Conservation (phyloP, 306 rosid species). For the Ormosia emarginata region DNA sequence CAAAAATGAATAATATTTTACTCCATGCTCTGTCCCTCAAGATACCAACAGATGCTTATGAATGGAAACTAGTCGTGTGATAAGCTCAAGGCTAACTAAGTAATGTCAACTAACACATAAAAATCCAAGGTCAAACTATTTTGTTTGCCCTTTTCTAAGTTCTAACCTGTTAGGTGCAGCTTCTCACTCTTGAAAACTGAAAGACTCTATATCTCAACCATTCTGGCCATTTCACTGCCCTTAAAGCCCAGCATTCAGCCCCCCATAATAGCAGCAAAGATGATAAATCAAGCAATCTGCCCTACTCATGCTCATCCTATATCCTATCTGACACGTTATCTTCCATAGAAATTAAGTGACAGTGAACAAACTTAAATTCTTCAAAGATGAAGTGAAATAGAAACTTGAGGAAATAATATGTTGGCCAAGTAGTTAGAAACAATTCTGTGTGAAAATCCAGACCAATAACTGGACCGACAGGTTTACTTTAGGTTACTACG, state of each 20-base stretch:
- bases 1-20: not conserved
- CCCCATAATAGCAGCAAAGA: not conserved
- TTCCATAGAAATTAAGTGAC: not conserved
- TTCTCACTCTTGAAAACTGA: not conserved
- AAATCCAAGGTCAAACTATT: not conserved
- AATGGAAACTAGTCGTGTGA: not conserved
- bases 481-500: not conserved
- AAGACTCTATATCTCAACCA: not conserved
- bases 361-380: not conserved
- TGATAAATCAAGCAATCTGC: not conserved
- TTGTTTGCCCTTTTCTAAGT: not conserved
- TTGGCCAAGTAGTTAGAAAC: not conserved
- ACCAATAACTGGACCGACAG: not conserved
- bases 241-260: not conserved
- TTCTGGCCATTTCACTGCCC: not conserved
- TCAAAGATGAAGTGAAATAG: not conserved
- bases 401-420: not conserved
- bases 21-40: not conserved
- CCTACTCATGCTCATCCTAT: not conserved
- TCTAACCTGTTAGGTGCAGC: not conserved
- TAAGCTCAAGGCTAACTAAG: not conserved
- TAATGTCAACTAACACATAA: not conserved
- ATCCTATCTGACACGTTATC: not conserved
- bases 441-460: not conserved
- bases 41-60: not conserved